A percentile compares a stretch with the other conserved stretches of the same genome.
These are phyloP conservation scores for Acer negundo DNA, from an alignment of 345 rosid species.

Conservation along the genomic window DNA sequence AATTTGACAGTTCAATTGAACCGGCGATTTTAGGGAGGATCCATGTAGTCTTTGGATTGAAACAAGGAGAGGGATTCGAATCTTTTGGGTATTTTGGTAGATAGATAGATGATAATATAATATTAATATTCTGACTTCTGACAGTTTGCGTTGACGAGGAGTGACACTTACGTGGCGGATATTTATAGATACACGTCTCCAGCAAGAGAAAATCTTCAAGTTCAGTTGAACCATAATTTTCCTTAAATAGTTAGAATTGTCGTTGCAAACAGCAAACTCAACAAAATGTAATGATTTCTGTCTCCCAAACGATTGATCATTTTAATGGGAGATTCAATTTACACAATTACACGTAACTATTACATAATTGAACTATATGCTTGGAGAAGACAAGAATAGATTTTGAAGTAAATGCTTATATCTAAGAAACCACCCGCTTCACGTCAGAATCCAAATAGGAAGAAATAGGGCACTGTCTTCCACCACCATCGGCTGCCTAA, in stretches of 20 bases:
- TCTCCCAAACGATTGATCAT: too few relatives aligned
- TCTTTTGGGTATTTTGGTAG: not conserved
- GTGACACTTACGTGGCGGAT: not conserved
- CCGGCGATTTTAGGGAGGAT: not conserved
- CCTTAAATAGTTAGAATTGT: too few relatives aligned
- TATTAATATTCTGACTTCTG: not conserved
- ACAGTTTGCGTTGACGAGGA: not conserved
- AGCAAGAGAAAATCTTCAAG: too few relatives aligned
- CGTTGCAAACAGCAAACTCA: too few relatives aligned
- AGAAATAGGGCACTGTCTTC: constrained; percentile 68
- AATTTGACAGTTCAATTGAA: not conserved
- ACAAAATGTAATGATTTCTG: too few relatives aligned
- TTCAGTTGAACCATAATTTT: too few relatives aligned
- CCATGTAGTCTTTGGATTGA: not conserved
- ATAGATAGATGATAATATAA: too few relatives aligned
- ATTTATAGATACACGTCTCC: not conserved
- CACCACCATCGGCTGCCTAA: constrained; percentile 91
- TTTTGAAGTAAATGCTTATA: not conserved
- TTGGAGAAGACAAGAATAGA: too few relatives aligned
- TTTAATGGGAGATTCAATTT: too few relatives aligned
- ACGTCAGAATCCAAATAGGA: constrained; percentile 56
- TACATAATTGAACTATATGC: too few relatives aligned
- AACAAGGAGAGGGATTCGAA: not conserved
- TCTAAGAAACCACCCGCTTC: constrained; percentile 3
- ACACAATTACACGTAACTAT: too few relatives aligned